phyloP scores from a whole-genome alignment of 2,329 filamentous ascomycete genomes.

The Scleromitrula shiraiana region DNA sequence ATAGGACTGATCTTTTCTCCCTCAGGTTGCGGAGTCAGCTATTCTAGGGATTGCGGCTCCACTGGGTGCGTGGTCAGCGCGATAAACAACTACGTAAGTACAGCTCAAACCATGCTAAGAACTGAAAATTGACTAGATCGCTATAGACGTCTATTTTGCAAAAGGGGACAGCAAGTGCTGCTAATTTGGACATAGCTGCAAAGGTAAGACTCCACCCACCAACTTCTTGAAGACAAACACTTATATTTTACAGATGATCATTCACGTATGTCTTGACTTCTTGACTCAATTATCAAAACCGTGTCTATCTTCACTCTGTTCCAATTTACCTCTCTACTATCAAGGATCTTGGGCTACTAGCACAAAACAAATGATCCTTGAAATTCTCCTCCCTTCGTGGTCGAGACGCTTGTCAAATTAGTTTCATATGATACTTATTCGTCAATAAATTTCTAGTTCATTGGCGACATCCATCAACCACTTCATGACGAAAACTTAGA shows the following conservation, averaged over 20 bases:
- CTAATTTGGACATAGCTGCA: constrained; percentile 48
- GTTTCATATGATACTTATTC: not conserved
- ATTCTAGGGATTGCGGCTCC: constrained; percentile 51
- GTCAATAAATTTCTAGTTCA: constrained; percentile 17
- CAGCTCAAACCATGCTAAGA: not conserved
- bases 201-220: constrained; percentile 33
- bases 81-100: constrained; percentile 25
- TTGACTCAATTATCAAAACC: not conserved
- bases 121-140: constrained; percentile 3
- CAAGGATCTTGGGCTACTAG: constrained; percentile 7
- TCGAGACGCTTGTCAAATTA: constrained; percentile 2
- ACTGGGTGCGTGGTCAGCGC: constrained; percentile 50
- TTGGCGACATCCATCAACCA: constrained; percentile 60
- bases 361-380: constrained; percentile 8
- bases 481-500: constrained; percentile 58
- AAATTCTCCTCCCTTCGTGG: constrained; percentile 16
- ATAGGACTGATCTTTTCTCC: not conserved
- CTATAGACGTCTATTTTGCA: constrained; percentile 18
- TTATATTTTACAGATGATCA: constrained; percentile 19
- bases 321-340: not conserved
- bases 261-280: constrained; percentile 28
- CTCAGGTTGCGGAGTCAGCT: constrained; percentile 45
- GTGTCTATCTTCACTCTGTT: constrained; percentile 2
- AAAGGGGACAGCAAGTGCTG: constrained; percentile 32
- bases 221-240: not conserved